These are phyloP conservation scores for Termitomyces sp. DNA, from an alignment of 768 basidiomycete genomes.

Conservation along the genomic window DNA sequence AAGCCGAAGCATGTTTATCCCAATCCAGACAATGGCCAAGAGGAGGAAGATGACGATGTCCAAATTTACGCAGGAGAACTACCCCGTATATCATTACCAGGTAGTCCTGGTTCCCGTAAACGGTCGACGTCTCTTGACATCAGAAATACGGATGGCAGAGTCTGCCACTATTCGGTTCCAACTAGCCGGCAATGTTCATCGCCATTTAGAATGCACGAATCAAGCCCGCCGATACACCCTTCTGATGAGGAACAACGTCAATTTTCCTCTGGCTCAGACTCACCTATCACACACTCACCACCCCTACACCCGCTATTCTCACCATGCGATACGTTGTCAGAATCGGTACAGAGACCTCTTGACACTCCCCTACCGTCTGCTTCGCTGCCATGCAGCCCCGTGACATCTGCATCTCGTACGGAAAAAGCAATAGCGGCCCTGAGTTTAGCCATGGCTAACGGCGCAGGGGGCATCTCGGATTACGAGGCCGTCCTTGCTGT, in stretches of 20 bases:
- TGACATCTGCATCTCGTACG: slow-evolving; percentile 33
- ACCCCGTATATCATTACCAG: slow-evolving; percentile 14
- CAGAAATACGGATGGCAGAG: slow-evolving; percentile 29
- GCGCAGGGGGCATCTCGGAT: slow-evolving; percentile 54
- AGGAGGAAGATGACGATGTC: slow-evolving; percentile 51
- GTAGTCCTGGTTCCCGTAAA: slow-evolving; percentile 23
- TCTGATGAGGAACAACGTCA: slow-evolving; percentile 29
- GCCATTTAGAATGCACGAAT: slow-evolving; percentile 20
- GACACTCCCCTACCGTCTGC: background rate
- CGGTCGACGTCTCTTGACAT: slow-evolving; percentile 39
- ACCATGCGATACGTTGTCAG: background rate
- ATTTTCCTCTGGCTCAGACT: slow-evolving; percentile 8
- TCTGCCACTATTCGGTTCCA: background rate
- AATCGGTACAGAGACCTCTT: background rate
- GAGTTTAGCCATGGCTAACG: slow-evolving; percentile 55
- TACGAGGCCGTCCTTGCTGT: slow-evolving; percentile 42
- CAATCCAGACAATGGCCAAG: slow-evolving; percentile 20
- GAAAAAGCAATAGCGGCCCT: slow-evolving; percentile 60
- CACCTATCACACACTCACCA: background rate
- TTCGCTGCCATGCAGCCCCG: background rate
- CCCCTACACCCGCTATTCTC: background rate
- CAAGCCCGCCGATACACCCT: slow-evolving; percentile 21
- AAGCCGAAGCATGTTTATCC: slow-evolving; percentile 16
- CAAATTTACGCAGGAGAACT: slow-evolving; percentile 46
- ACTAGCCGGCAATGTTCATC: slow-evolving; percentile 24